A percentile compares a stretch with the other conserved stretches of the same genome.
phyloP scores from a whole-genome alignment of 495 filamentous ascomycete genomes.

The Penicillium diatomitis region DNA sequence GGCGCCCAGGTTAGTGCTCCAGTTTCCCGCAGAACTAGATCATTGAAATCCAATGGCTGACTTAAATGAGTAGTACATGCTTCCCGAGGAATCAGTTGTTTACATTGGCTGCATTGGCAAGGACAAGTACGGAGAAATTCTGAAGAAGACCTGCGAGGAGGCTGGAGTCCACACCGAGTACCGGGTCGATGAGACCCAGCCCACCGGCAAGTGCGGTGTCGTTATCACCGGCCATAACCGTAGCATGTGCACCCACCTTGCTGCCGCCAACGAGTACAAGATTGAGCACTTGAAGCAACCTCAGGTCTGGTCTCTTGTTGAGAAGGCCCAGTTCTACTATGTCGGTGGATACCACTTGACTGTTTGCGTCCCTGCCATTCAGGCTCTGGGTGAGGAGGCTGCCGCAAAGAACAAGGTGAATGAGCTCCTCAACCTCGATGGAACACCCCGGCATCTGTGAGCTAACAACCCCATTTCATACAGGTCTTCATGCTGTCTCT shows the following conservation, averaged over 20 bases:
- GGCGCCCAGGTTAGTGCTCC: conserved; percentile 61
- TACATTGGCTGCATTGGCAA: conserved; percentile 90
- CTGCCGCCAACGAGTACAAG: conserved; percentile 93
- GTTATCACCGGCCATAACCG: conserved; percentile 93
- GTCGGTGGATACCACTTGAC: conserved; percentile 86
- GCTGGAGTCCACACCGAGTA: conserved; percentile 89
- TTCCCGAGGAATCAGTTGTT: conserved; percentile 74
- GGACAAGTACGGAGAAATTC: conserved; percentile 82
- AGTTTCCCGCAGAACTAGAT: not conserved
- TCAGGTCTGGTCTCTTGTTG: conserved; percentile 81
- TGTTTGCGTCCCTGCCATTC: conserved; percentile 81
- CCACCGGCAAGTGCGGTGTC: conserved; percentile 90
- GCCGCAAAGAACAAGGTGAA: conserved; percentile 72
- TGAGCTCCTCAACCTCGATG: not conserved
- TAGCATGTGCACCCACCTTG: conserved; percentile 90
- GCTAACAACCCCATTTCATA: not conserved
- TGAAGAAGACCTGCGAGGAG: conserved; percentile 68
- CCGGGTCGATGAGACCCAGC: conserved; percentile 68
- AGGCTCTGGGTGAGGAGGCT: conserved; percentile 83
- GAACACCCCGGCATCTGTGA: not conserved
- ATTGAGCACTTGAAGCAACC: conserved; percentile 86
- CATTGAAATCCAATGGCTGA: conserved; percentile 1
- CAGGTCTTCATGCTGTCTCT: conserved; percentile 79
- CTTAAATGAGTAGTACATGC: conserved; percentile 60
- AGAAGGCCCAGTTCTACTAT: conserved; percentile 82